Evolutionary conservation across 2,329 filamentous ascomycete genomes (phyloP).

Genomic region (Akanthomyces muscarius): DNA sequence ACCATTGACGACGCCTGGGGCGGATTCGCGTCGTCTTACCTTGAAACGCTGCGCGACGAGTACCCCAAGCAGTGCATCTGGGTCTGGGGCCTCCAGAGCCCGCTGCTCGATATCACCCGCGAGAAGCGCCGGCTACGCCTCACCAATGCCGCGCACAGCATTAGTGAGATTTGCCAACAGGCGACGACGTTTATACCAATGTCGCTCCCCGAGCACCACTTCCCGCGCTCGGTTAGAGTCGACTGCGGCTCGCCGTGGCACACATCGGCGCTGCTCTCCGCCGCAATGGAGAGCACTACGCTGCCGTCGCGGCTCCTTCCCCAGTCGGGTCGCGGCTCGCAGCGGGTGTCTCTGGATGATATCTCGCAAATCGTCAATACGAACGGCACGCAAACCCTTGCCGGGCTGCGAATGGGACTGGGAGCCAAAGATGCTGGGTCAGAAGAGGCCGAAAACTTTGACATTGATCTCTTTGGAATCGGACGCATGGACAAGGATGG

Average conservation of each 20-base stretch:
- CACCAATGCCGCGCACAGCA: slow-evolving; percentile 68
- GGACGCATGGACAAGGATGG: slow-evolving; percentile 14
- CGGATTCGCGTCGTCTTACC: slow-evolving; percentile 68
- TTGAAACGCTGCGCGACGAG: slow-evolving; percentile 80
- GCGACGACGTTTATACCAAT: slow-evolving; percentile 78
- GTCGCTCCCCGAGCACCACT: slow-evolving; percentile 51
- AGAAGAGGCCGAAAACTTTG: slow-evolving; percentile 26
- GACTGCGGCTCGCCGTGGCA: slow-evolving; percentile 72
- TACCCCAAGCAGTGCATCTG: slow-evolving; percentile 84
- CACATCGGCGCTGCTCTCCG: slow-evolving; percentile 68
- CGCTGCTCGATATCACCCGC: slow-evolving; percentile 47
- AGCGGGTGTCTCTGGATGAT: slow-evolving; percentile 51
- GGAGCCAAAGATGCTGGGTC: slow-evolving; percentile 29
- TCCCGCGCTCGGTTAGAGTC: slow-evolving; percentile 57
- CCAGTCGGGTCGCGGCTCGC: slow-evolving; percentile 29
- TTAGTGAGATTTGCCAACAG: slow-evolving; percentile 64
- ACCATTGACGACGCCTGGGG: slow-evolving; percentile 76
- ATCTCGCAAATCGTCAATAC: slow-evolving; percentile 66
- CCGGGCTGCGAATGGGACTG: slow-evolving; percentile 66
- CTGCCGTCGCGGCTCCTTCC: slow-evolving; percentile 67
- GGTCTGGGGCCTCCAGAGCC: slow-evolving; percentile 78
- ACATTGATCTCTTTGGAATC: slow-evolving; percentile 30
- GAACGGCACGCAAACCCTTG: slow-evolving; percentile 75
- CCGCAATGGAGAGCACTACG: slow-evolving; percentile 74
- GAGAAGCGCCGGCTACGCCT: slow-evolving; percentile 54